Base-by-base conservation (phyloP, 2,329 filamentous ascomycete genomes). In the Colletotrichum orbiculare region DNA sequence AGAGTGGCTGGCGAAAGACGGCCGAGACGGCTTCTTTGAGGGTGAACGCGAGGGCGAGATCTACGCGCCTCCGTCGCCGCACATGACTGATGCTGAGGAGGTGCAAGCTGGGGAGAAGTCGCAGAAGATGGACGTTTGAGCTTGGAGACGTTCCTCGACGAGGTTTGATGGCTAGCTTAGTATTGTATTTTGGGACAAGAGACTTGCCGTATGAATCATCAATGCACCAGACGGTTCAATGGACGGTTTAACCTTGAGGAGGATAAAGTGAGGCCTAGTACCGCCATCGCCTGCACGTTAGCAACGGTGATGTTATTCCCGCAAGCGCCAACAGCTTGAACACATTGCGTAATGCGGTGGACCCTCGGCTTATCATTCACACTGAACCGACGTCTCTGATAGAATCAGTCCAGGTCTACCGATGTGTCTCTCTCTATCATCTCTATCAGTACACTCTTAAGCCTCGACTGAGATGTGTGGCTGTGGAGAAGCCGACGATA, bases 1-100 rank as follows among this genome's bases (percentile, higher is more conserved):
- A 58, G 71, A 73, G 53, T 72, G 67, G 69, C 60, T 73, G 15
- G 69, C 71, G 2, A 71, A 70, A 9, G 69, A 71, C 13, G 70
- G 71, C 0, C 68, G 70, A 0, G 70, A 72, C 3, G 71, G 71
- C 0, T 73, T 73, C 61, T 72, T 67, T 33, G 70, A 71, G n/a
- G 69, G 64, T 0, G 71, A 73, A 41, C 60, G 60, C 33, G 67
- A 60, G 4, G 54, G 41, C 1, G 67, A 64, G 41, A 54, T 68
- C 4, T 67, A 68, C 35, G 64, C 67, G 8, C 56, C 56, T 5
- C 42, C 60, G 4, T 65, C 67, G 8, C 65, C 56, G 37, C 56
- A 47, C 3, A 58, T 67, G 4, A 64, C 56, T 5, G 49, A 52
- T 10, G 65, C 35, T 3, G 64, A 67, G 13, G 60, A 62, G 25